A percentile compares a stretch with the other conserved stretches of the same genome.
These are phyloP conservation scores for Jacaranda copaia DNA, from an alignment of 257 asterid species.

Conservation along the genomic window DNA sequence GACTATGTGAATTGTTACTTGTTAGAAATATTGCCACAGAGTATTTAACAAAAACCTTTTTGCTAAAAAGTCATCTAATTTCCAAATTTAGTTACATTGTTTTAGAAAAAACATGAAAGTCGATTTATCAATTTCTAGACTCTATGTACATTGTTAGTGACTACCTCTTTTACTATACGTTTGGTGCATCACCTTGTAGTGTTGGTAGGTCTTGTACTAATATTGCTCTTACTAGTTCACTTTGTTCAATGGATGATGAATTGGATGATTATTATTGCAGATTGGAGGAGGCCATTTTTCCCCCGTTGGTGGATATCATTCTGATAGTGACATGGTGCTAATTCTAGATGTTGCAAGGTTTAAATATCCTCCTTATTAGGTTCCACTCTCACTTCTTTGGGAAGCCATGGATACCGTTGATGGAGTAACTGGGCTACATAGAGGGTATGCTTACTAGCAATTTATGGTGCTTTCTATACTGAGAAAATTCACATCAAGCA, in stretches of 20 bases:
- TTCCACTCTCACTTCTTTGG: conserved; percentile 81
- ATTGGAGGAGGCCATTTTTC: conserved; percentile 88
- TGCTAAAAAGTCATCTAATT: background rate
- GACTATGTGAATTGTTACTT: background rate
- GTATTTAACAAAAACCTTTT: background rate
- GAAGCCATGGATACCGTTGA: conserved; percentile 74
- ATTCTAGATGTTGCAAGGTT: conserved; percentile 87
- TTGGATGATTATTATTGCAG: conserved; percentile 42
- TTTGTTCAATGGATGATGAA: conserved; percentile 1
- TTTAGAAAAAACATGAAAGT: background rate
- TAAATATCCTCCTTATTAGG: conserved; percentile 91
- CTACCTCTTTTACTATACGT: background rate
- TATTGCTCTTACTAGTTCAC: conserved; percentile 12
- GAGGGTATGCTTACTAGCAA: conserved; percentile 58
- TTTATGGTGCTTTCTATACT: background rate
- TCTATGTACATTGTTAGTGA: background rate
- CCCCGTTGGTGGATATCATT: conserved; percentile 86
- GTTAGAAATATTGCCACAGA: background rate
- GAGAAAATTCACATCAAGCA: background rate
- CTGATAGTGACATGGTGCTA: conserved; percentile 74
- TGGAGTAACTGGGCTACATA: conserved; percentile 63
- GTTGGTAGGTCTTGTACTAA: background rate
- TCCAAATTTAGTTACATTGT: background rate
- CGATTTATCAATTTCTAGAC: background rate
- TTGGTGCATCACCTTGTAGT: background rate